Evolutionary conservation across 2,329 filamentous ascomycete species (phyloP).

Genomic region (Drechslerella dactyloides): DNA sequence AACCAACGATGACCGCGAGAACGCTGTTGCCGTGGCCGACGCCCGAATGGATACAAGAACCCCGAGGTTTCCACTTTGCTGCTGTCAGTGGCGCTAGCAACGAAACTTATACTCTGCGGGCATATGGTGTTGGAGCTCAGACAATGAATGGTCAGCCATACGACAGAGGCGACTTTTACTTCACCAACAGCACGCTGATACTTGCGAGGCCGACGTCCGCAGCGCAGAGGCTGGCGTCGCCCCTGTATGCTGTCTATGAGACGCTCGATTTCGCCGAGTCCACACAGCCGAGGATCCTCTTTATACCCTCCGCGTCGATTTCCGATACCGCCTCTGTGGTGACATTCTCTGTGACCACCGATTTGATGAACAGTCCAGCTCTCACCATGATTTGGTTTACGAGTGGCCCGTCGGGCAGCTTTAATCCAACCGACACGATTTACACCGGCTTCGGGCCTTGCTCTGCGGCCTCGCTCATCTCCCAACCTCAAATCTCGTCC

Average conservation of each 20-base stretch:
- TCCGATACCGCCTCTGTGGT: not conserved
- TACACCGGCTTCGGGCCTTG: too few relatives aligned
- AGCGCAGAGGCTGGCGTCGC: not conserved
- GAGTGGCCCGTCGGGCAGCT: too few relatives aligned
- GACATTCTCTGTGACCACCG: too few relatives aligned
- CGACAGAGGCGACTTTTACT: not conserved
- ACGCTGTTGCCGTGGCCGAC: not conserved
- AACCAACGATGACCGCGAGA: not conserved
- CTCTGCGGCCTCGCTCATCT: too few relatives aligned
- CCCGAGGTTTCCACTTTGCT: not conserved
- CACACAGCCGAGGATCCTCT: not conserved
- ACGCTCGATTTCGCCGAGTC: not conserved
- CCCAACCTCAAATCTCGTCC: too few relatives aligned
- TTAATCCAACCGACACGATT: too few relatives aligned
- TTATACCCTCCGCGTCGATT: not conserved
- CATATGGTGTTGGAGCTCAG: too few relatives aligned
- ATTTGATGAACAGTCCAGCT: too few relatives aligned
- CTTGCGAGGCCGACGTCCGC: not conserved
- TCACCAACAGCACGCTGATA: not conserved
- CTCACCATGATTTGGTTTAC: too few relatives aligned
- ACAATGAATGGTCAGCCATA: too few relatives aligned
- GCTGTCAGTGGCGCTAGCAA: not conserved
- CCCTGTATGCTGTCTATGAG: conserved; percentile 4
- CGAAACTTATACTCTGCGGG: not conserved
- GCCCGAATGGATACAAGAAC: not conserved